Evolutionary conservation across 2,329 filamentous ascomycete species (phyloP).

Genomic region (Byssochlamys sp.): DNA sequence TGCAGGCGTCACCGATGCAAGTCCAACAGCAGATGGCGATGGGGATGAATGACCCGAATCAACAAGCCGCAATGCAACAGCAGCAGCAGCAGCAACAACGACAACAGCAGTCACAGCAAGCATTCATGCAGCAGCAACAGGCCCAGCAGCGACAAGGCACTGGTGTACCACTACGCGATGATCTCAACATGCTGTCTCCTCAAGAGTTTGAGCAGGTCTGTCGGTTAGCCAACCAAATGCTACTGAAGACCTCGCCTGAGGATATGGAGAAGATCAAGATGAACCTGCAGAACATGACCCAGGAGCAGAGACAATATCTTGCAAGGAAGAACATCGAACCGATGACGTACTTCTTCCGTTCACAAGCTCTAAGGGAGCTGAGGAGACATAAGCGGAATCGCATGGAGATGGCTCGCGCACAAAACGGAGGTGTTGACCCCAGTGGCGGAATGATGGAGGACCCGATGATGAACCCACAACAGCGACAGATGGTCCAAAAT

Average conservation of each 20-base stretch:
- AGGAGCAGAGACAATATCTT: slow-evolving; percentile 40
- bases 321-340: slow-evolving; percentile 40
- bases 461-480: slow-evolving; percentile 29
- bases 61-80: slow-evolving; percentile 26
- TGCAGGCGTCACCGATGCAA: slow-evolving; percentile 42
- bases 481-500: slow-evolving; percentile 33
- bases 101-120: slow-evolving; percentile 13
- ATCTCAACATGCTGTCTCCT: slow-evolving; percentile 26
- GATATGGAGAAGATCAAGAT: slow-evolving; percentile 41
- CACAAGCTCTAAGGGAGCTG: slow-evolving; percentile 37
- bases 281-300: slow-evolving; percentile 37
- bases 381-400: slow-evolving; percentile 25
- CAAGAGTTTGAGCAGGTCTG: slow-evolving; percentile 38
- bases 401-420: slow-evolving; percentile 21
- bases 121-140: slow-evolving; percentile 21
- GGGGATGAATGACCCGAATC: slow-evolving; percentile 24
- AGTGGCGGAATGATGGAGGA: slow-evolving; percentile 27
- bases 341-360: slow-evolving; percentile 42
- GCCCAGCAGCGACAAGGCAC: slow-evolving; percentile 21
- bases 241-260: slow-evolving; percentile 34
- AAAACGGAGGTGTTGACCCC: slow-evolving; percentile 19
- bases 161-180: slow-evolving; percentile 21
- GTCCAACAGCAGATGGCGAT: slow-evolving; percentile 30
- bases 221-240: slow-evolving; percentile 38
- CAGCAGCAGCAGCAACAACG: slow-evolving; percentile 21